A percentile compares a stretch with the other conserved stretches of the same genome.
Conservation (phyloP, 805 yeast genomes). For the Jamesozyma piceae region DNA sequence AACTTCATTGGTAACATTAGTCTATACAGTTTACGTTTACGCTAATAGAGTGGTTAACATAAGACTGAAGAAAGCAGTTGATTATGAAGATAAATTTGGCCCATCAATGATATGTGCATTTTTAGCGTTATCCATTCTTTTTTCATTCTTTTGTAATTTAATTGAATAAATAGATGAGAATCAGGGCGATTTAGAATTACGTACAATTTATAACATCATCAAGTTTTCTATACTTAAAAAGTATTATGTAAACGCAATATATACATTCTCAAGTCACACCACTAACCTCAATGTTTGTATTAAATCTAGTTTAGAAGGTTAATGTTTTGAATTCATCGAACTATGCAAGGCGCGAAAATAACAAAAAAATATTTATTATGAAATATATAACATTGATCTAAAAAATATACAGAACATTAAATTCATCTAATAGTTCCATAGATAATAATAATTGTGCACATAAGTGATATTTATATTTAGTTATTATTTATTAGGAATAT, state of each 20-base stretch:
- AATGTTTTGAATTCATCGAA: background rate
- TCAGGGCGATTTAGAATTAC: background rate
- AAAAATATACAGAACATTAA: no score
- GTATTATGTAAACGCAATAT: background rate
- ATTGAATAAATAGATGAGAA: background rate
- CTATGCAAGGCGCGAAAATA: background rate
- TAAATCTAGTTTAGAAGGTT: no score
- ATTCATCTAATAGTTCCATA: no score
- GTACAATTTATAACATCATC: background rate
- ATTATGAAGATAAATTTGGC: slow-evolving; percentile 82
- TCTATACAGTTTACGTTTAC: slow-evolving; percentile 65
- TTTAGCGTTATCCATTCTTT: slow-evolving; percentile 58
- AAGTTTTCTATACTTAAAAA: background rate
- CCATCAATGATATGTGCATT: slow-evolving; percentile 75
- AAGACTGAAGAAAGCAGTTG: slow-evolving; percentile 70
- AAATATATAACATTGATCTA: background rate
- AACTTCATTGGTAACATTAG: slow-evolving; percentile 63
- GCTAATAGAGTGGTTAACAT: slow-evolving; percentile 75
- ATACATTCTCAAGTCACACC: background rate
- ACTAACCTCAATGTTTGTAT: background rate
- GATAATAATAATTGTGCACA: no score
- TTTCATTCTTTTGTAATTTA: slow-evolving; percentile 42
- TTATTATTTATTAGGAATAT: no score
- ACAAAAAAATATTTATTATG: no score
- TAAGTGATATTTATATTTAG: no score